Conservation (phyloP, 306 rosid species). For the Begonia fuchsioides region DNA sequence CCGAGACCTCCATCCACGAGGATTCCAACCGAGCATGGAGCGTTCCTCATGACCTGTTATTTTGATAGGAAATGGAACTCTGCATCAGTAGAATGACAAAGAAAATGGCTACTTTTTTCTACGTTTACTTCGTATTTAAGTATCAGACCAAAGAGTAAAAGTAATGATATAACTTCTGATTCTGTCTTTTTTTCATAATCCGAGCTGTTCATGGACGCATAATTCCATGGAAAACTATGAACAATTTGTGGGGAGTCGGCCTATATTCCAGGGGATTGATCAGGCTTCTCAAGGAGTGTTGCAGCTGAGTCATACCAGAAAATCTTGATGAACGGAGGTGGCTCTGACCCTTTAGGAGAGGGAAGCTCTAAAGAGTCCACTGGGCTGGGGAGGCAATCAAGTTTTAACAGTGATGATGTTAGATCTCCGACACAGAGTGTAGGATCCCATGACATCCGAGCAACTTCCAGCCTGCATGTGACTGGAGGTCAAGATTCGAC, state of each 20-base stretch:
- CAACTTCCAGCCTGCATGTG: slow-evolving; percentile 54
- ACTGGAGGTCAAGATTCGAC: slow-evolving; percentile 70
- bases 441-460: slow-evolving; percentile 87
- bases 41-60: slow-evolving; percentile 48
- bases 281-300: slow-evolving; percentile 17
- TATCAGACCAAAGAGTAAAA: too few relatives aligned
- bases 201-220: slow-evolving; percentile 88
- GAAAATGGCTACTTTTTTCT: too few relatives aligned
- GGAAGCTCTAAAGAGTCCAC: slow-evolving; percentile 52
- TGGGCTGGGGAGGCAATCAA: slow-evolving; percentile 72
- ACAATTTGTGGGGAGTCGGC: slow-evolving; percentile 87
- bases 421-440: slow-evolving; percentile 80
- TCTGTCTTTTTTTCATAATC: slow-evolving; percentile 84
- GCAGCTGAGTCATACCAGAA: slow-evolving; percentile 46
- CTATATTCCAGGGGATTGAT: slow-evolving; percentile 80
- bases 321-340: slow-evolving; percentile 40
- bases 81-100: too few relatives aligned
- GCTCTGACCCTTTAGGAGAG: slow-evolving; percentile 38
- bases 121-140: too few relatives aligned
- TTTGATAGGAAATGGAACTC: too few relatives aligned
- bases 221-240: slow-evolving; percentile 58
- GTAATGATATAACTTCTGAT: too few relatives aligned
- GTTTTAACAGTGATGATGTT: slow-evolving; percentile 62
- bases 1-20: slow-evolving; percentile 93
- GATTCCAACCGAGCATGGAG: slow-evolving; percentile 85